Evolutionary conservation across 139 green algal species (phyloP).

Genomic region (Monoraphidium neglectum): DNA sequence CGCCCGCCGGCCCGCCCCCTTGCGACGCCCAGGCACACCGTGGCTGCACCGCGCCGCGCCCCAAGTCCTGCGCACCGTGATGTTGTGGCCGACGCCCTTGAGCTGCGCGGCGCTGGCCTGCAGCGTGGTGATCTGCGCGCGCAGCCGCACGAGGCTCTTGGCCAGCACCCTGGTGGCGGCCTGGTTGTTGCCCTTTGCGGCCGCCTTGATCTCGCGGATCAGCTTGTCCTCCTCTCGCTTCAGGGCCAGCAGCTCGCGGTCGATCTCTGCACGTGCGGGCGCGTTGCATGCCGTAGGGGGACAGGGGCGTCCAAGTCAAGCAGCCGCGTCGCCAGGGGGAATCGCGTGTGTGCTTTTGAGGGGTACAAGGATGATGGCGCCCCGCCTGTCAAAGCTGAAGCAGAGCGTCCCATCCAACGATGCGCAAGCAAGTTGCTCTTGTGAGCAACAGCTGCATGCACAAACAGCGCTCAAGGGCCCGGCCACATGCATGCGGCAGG

Average conservation of each 20-base stretch:
- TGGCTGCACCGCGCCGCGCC: too few relatives aligned
- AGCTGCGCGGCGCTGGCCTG: slow-evolving; percentile 54
- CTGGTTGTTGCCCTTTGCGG: slow-evolving; percentile 53
- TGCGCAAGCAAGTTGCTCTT: too few relatives aligned
- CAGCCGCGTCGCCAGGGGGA: too few relatives aligned
- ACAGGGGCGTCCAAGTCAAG: too few relatives aligned
- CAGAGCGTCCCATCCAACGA: too few relatives aligned
- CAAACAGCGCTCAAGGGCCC: not conserved
- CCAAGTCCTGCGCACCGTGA: slow-evolving; percentile 49
- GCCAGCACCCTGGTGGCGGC: slow-evolving; percentile 44
- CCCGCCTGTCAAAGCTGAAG: too few relatives aligned
- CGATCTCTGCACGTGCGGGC: slow-evolving; percentile 56
- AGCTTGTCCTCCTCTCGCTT: slow-evolving; percentile 63
- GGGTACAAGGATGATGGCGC: too few relatives aligned
- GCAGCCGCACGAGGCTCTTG: slow-evolving; percentile 62
- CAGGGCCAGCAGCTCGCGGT: slow-evolving; percentile 52
- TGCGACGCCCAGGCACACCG: too few relatives aligned
- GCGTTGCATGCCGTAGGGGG: too few relatives aligned
- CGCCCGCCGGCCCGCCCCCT: too few relatives aligned
- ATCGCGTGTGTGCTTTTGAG: too few relatives aligned
- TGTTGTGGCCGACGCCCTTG: slow-evolving; percentile 53
- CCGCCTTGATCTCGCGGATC: slow-evolving; percentile 61
- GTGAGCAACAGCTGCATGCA: not conserved
- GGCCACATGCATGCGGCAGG: not conserved
- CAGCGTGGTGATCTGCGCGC: slow-evolving; percentile 60